Evolutionary conservation across 441 rosid genomes (phyloP).

Genomic region (Viola pubescens): DNA sequence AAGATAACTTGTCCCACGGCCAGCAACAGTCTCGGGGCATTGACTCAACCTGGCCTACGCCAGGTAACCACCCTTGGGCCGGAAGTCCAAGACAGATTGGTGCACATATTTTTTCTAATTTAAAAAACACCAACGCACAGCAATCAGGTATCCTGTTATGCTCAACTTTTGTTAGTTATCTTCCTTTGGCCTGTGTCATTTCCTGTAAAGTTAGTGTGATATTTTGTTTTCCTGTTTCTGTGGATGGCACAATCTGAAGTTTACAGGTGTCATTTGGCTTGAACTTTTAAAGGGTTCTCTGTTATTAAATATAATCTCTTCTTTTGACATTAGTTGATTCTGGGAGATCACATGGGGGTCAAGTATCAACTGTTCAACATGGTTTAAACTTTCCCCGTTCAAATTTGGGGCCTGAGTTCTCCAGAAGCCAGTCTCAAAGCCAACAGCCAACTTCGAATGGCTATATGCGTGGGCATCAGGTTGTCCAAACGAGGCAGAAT

Average conservation of each 20-base stretch:
- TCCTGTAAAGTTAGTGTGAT: not conserved
- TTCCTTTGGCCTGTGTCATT: not conserved
- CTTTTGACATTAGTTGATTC: slow-evolving; percentile 44
- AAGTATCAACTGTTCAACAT: slow-evolving; percentile 44
- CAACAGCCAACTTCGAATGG: slow-evolving; percentile 51
- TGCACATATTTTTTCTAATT: slow-evolving; percentile 36
- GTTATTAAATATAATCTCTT: slow-evolving; percentile 13
- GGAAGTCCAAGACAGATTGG: slow-evolving; percentile 63
- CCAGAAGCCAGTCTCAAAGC: slow-evolving; percentile 42
- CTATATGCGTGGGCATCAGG: slow-evolving; percentile 49
- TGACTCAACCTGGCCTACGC: slow-evolving; percentile 56
- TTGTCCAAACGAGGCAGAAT: slow-evolving; percentile 43
- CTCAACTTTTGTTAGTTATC: slow-evolving; percentile 7
- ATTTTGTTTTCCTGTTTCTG: not conserved
- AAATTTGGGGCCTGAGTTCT: slow-evolving; percentile 45
- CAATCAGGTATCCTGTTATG: slow-evolving; percentile 47
- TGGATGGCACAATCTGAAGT: slow-evolving; percentile 4
- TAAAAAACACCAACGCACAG: slow-evolving; percentile 46
- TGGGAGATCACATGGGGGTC: slow-evolving; percentile 44
- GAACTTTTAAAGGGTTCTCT: slow-evolving; percentile 5
- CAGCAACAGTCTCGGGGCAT: slow-evolving; percentile 54
- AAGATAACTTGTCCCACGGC: slow-evolving; percentile 56
- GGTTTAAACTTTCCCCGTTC: slow-evolving; percentile 50
- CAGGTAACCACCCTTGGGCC: slow-evolving; percentile 43
- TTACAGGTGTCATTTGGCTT: slow-evolving; percentile 8